A percentile compares a stretch with the other conserved stretches of the same genome.
Conservation (phyloP, 371 early-diverging fungal genomes). For the Umbelopsis sp. region DNA sequence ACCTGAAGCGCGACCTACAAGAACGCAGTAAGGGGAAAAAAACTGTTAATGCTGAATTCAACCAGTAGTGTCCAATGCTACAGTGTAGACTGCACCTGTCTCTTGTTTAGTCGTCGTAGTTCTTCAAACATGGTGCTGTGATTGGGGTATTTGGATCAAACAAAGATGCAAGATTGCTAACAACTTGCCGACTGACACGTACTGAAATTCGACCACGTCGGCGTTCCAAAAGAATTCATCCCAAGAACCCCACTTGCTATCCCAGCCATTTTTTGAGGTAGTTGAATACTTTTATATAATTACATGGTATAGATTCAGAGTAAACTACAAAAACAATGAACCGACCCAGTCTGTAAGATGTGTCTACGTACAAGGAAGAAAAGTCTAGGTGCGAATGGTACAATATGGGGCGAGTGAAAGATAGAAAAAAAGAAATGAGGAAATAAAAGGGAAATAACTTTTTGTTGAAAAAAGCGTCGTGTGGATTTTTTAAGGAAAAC, state of each 20-base stretch:
- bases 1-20: conserved; percentile 64
- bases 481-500: conserved; percentile 17
- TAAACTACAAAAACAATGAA: conserved; percentile 18
- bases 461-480: conserved; percentile 19
- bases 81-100: conserved; percentile 34
- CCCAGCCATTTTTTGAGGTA: not conserved
- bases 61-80: not conserved
- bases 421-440: not conserved
- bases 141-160: no score
- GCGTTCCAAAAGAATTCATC: conserved; percentile 7
- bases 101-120: conserved; percentile 50
- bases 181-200: not conserved
- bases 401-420: not conserved
- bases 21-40: not conserved
- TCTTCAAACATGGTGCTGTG: conserved; percentile 43
- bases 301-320: conserved; percentile 18
- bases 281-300: conserved; percentile 19
- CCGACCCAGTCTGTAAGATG: conserved; percentile 9
- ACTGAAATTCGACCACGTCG: not conserved
- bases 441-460: not conserved
- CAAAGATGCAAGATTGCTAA: conserved; percentile 1
- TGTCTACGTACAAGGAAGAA: conserved; percentile 17
- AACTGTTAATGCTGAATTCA: not conserved
- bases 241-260: not conserved
- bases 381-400: conserved; percentile 19